Conservation (phyloP, 208 protist genomes). For the Wallacemonas sp. region DNA sequence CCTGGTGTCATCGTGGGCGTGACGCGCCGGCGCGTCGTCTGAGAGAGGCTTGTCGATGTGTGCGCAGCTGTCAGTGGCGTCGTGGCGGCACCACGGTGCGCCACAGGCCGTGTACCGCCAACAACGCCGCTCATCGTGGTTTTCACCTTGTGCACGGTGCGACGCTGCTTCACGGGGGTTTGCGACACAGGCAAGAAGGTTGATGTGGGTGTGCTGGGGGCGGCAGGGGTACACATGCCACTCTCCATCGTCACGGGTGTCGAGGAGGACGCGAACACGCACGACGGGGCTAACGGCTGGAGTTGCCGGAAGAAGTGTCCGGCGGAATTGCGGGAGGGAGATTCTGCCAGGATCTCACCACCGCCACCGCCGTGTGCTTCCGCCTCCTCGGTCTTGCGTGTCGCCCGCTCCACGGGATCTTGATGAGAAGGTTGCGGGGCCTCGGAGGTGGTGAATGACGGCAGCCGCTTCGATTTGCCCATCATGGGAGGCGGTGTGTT, state of each 20-base stretch:
- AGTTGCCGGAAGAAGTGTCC: slow-evolving; percentile 11
- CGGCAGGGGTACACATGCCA: not conserved
- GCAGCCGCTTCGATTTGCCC: not conserved
- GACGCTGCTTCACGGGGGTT: slow-evolving; percentile 42
- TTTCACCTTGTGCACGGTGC: slow-evolving; percentile 29
- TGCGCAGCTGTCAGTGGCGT: too few relatives aligned
- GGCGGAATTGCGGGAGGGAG: not conserved
- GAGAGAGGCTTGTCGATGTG: too few relatives aligned
- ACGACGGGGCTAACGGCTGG: too few relatives aligned
- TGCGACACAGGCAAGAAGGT: slow-evolving; percentile 13
- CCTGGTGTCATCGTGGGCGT: too few relatives aligned
- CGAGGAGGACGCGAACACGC: too few relatives aligned
- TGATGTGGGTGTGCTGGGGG: not conserved
- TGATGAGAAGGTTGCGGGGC: not conserved
- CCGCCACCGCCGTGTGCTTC: not conserved
- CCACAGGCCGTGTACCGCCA: not conserved
- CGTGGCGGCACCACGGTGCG: too few relatives aligned
- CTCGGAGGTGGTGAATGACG: not conserved
- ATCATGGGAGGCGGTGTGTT: slow-evolving; percentile 2
- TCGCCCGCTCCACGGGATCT: not conserved
- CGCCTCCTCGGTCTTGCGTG: not conserved
- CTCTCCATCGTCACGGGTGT: not conserved
- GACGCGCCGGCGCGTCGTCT: too few relatives aligned
- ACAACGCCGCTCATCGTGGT: not conserved
- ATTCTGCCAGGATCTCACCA: not conserved